Percentiles rank a stretch among this genome's conserved stretches.
Evolutionary conservation across 108 stramenopile genomes (phyloP).

Genomic region (Schizochytrium sp.): DNA sequence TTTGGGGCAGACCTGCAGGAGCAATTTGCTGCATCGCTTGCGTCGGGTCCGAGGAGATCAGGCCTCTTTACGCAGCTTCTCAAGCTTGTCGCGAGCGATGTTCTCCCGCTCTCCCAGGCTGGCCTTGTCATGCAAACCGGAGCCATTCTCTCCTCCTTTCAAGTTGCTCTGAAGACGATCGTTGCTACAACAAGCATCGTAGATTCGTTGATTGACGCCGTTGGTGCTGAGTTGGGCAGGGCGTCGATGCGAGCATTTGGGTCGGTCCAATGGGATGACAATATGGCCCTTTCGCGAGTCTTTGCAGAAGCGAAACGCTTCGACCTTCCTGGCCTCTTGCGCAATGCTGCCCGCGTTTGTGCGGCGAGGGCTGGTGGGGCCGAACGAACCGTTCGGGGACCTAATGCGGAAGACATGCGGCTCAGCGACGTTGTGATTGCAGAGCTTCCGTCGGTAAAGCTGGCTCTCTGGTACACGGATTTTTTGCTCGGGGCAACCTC

Average conservation of each 20-base stretch:
- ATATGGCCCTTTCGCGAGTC: not conserved
- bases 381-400: not conserved
- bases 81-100: not conserved
- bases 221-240: not conserved
- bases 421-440: not conserved
- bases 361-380: not conserved
- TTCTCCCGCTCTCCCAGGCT: not conserved
- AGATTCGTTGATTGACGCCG: not conserved
- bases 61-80: not conserved
- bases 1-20: not conserved
- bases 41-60: not conserved
- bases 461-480: not conserved
- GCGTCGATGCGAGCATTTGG: not conserved
- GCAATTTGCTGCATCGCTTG: not conserved
- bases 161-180: not conserved
- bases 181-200: not conserved
- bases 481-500: not conserved
- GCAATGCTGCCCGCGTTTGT: not conserved
- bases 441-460: not conserved
- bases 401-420: not conserved
- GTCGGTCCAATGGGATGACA: not conserved
- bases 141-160: not conserved
- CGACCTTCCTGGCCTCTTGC: not conserved
- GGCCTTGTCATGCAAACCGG: not conserved
- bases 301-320: conserved; percentile 5